Evolutionary conservation across 1,284 basidiomycete genomes (phyloP).

Genomic region (Pterula multifida): DNA sequence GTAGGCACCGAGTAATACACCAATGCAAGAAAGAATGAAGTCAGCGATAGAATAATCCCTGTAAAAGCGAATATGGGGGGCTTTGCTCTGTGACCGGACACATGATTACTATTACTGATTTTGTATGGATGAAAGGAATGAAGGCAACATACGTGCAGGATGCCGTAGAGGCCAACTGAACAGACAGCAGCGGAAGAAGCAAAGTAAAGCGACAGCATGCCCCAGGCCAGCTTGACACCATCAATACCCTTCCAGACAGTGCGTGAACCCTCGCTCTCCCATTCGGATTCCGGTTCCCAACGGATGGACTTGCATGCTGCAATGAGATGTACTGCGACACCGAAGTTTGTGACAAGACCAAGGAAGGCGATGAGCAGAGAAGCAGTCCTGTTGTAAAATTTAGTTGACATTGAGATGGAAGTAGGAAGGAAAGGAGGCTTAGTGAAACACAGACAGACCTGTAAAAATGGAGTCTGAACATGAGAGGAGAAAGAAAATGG

Average conservation of each 20-base stretch:
- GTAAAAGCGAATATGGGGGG: slow-evolving; percentile 46
- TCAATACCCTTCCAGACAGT: slow-evolving; percentile 44
- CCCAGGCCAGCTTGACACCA: slow-evolving; percentile 51
- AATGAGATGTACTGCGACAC: slow-evolving; percentile 42
- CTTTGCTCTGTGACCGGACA: slow-evolving; percentile 28
- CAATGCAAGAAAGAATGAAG: slow-evolving; percentile 50
- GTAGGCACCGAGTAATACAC: slow-evolving; percentile 42
- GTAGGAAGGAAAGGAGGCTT: slow-evolving; percentile 1
- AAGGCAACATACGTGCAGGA: slow-evolving; percentile 39
- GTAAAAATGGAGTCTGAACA: background rate
- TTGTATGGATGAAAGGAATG: background rate
- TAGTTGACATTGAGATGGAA: slow-evolving; percentile 13
- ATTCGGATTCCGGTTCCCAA: slow-evolving; percentile 61
- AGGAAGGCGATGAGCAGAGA: slow-evolving; percentile 43
- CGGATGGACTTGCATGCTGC: slow-evolving; percentile 47
- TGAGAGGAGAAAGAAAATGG: background rate
- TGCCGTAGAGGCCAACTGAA: slow-evolving; percentile 51
- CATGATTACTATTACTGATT: background rate
- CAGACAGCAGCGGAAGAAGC: slow-evolving; percentile 48
- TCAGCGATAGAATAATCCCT: slow-evolving; percentile 68
- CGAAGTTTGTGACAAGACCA: slow-evolving; percentile 41
- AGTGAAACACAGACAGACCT: background rate
- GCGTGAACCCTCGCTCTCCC: slow-evolving; percentile 42
- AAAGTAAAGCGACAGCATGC: slow-evolving; percentile 55
- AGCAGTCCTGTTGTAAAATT: slow-evolving; percentile 31